Conservation (phyloP, 805 yeast genomes). For the Ogataea haglerorum region DNA sequence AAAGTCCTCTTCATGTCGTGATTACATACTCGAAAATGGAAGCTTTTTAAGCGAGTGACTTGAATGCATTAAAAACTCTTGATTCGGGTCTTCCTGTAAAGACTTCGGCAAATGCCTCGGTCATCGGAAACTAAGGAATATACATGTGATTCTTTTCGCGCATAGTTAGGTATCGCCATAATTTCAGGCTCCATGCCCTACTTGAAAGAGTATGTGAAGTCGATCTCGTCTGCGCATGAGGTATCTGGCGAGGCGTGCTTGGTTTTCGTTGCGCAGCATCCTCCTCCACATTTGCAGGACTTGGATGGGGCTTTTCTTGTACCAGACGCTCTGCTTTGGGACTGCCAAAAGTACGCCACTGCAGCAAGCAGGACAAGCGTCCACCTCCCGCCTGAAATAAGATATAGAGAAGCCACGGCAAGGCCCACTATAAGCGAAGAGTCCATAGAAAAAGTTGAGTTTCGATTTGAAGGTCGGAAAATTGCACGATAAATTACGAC, state of each 20-base stretch:
- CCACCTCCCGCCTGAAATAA: slow-evolving; percentile 42
- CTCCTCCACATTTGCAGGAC: slow-evolving; percentile 8
- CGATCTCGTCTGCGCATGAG: slow-evolving; percentile 7
- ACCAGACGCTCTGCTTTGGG: not conserved
- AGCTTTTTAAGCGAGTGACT: too few species aligned
- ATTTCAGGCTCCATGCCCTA: not conserved
- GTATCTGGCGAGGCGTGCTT: not conserved
- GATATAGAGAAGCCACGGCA: slow-evolving; percentile 23
- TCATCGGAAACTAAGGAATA: slow-evolving; percentile 7
- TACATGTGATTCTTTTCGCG: slow-evolving; percentile 17
- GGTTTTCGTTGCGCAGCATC: slow-evolving; percentile 2
- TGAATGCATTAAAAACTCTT: too few species aligned
- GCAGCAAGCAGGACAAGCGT: slow-evolving; percentile 31
- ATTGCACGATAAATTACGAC: too few species aligned
- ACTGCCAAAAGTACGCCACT: slow-evolving; percentile 6
- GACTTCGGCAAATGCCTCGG: too few species aligned
- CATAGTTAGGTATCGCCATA: slow-evolving; percentile 1
- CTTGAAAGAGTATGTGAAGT: slow-evolving; percentile 11
- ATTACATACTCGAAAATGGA: too few species aligned
- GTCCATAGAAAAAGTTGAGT: not conserved
- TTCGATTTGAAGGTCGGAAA: too few species aligned
- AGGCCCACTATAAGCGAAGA: slow-evolving; percentile 5
- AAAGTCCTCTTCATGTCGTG: too few species aligned
- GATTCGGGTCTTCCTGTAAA: too few species aligned
- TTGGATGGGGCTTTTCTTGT: not conserved